Base-by-base conservation (phyloP, 2,329 filamentous ascomycete species). In the Fusarium globosum region DNA sequence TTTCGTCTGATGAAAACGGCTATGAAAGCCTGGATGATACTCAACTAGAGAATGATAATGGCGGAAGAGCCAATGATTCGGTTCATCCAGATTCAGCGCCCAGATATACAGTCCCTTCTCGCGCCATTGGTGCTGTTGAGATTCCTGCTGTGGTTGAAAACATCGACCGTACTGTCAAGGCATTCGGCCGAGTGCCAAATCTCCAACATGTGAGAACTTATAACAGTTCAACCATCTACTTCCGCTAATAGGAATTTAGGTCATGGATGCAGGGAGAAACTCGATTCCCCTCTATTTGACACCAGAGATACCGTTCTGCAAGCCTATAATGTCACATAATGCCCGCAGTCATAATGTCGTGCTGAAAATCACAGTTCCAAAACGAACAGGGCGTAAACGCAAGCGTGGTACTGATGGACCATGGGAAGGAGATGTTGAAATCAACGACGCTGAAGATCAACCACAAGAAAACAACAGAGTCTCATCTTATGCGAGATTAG, bases 321-420 rank as follows among this genome's bases (percentile, higher is more conserved):
- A 93, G 75, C 93, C 94, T 14, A 86, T 97, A 69, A 86, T 92
- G 75, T 97, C 96, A 13, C 91, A 92, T 46, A 93, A 92, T 79
- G 89, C 92, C 38, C 84, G 89, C 26, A 93, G 94, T 15, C 94
- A 95, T 79, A 97, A 98, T 79, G 85, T 98, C 26, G 87, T 98
- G 26, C 86, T 99, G 60, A 95, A 95, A 80, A 88, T 99, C 62
- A 95, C 92, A 0, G 90, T 98, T 2, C 96, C 96, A 0, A 96
- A 92, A 81, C 87, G 94, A 63, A 98, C 95, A 6, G 95, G 95
- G 7, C 89, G 94, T 68, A 97, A 93, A 82, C 89, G 95, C 66
- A 97, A 95, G 83, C 88, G 92, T 75, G 95, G 94, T n/a, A 90
- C 90, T 10, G 81, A 91, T 62, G 92, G 87, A 9, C 90, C 92